Conservation (phyloP, 441 rosid genomes). For the Gossypium gossypioides region DNA sequence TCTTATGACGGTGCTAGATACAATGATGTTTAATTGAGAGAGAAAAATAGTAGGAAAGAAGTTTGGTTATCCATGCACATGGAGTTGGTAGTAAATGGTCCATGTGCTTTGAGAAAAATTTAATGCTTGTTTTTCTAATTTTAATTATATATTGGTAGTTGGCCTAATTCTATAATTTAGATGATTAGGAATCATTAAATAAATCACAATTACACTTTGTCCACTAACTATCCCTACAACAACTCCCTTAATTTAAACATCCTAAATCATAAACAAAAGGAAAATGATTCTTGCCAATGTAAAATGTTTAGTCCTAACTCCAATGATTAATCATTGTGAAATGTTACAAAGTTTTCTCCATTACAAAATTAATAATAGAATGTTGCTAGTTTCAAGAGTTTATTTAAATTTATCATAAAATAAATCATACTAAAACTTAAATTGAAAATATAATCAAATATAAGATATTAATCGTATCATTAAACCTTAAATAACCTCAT, state of each 20-base stretch:
- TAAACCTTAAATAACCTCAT: too few species aligned
- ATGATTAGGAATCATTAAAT: conserved; percentile 5
- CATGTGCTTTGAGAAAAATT: conserved; percentile 8
- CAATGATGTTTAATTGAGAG: neutral
- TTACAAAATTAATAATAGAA: too few species aligned
- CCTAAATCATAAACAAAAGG: neutral
- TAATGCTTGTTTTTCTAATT: neutral
- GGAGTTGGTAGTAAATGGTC: neutral
- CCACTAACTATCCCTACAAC: neutral
- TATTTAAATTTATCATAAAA: too few species aligned
- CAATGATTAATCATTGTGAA: too few species aligned
- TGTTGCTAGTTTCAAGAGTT: too few species aligned
- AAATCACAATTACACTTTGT: conserved; percentile 1
- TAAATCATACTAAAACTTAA: too few species aligned
- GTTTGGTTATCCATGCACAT: conserved; percentile 4
- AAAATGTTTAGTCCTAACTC: too few species aligned
- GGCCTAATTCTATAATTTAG: conserved; percentile 9
- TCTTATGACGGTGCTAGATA: neutral
- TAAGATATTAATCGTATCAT: too few species aligned
- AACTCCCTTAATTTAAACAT: neutral
- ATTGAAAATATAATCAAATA: too few species aligned
- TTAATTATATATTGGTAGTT: neutral
- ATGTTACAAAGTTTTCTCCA: too few species aligned
- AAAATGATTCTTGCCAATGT: neutral
- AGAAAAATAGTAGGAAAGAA: neutral